Conservation (phyloP, 2,329 filamentous ascomycete species). For the Cordyceps fumosorosea region DNA sequence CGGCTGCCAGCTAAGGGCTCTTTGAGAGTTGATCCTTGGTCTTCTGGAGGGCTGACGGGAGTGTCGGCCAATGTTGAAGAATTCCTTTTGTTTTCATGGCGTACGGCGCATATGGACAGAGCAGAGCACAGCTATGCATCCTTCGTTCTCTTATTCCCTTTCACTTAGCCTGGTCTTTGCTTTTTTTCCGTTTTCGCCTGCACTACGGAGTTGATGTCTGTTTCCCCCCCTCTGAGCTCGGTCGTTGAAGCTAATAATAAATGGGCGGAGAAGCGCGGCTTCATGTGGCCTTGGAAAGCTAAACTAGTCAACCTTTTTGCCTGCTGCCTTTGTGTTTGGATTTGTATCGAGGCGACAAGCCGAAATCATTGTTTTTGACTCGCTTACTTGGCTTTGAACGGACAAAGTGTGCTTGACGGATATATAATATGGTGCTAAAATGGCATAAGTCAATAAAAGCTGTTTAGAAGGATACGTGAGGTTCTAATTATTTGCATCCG, state of each 20-base stretch:
- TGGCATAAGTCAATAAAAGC: constrained; percentile 1
- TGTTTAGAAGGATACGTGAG: neutral
- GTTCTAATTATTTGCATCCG: too few species aligned
- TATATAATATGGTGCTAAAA: constrained; percentile 2
- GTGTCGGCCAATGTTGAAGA: neutral
- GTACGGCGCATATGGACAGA: neutral
- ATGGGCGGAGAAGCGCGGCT: neutral
- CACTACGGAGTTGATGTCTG: neutral
- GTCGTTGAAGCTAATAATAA: constrained; percentile 7
- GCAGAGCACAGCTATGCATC: neutral
- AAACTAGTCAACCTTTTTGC: constrained; percentile 1
- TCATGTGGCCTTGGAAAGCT: constrained; percentile 5
- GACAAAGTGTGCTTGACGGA: neutral
- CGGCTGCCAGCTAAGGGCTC: constrained; percentile 33
- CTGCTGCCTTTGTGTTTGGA: constrained; percentile 14
- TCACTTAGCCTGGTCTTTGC: neutral
- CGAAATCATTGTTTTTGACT: constrained; percentile 4
- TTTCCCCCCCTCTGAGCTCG: neutral
- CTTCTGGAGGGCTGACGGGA: neutral
- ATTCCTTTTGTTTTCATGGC: neutral
- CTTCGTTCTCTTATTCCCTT: neutral
- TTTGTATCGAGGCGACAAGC: neutral
- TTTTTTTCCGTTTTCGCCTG: neutral
- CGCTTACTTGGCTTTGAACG: neutral
- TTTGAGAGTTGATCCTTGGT: neutral